phyloP scores from a whole-genome alignment of 371 early-diverging fungal genomes.

The Apophysomyces sp. region DNA sequence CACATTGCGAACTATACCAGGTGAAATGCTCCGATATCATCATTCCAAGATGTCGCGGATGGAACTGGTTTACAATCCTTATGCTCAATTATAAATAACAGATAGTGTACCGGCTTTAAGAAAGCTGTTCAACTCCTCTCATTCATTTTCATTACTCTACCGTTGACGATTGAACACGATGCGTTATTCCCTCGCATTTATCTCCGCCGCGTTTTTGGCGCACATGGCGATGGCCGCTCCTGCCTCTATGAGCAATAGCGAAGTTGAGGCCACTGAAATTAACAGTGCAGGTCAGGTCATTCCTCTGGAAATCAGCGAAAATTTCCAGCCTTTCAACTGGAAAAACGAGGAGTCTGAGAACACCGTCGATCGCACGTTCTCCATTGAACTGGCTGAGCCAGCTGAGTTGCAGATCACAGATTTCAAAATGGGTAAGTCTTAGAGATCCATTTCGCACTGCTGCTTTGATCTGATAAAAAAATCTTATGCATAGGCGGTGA shows the following conservation, averaged over 20 bases:
- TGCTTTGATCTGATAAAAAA: background rate
- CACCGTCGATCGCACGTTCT: conserved; percentile 25
- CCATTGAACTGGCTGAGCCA: conserved; percentile 23
- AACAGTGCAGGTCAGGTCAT: background rate
- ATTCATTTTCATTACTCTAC: background rate
- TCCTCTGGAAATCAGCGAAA: conserved; percentile 4
- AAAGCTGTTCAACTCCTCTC: conserved; percentile 1
- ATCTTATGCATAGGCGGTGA: conserved; percentile 28
- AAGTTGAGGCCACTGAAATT: background rate
- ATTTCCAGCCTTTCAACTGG: conserved; percentile 28
- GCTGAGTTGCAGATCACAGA: conserved; percentile 34
- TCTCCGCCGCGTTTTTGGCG: conserved; percentile 36
- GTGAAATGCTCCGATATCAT: background rate
- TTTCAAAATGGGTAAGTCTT: conserved; percentile 23
- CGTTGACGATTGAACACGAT: conserved; percentile 12
- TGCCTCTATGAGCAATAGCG: conserved; percentile 15
- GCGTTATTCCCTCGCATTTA: conserved; percentile 37
- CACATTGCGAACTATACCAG: background rate
- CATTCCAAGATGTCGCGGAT: conserved; percentile 1
- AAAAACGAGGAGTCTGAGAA: conserved; percentile 8
- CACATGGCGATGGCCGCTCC: conserved; percentile 23
- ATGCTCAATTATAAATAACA: background rate
- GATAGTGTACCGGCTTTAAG: background rate
- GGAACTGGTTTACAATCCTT: conserved; percentile 1
- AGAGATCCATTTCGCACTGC: background rate